phyloP scores from a whole-genome alignment of 2,329 filamentous ascomycete genomes.

The Nectriaceae sp. region DNA sequence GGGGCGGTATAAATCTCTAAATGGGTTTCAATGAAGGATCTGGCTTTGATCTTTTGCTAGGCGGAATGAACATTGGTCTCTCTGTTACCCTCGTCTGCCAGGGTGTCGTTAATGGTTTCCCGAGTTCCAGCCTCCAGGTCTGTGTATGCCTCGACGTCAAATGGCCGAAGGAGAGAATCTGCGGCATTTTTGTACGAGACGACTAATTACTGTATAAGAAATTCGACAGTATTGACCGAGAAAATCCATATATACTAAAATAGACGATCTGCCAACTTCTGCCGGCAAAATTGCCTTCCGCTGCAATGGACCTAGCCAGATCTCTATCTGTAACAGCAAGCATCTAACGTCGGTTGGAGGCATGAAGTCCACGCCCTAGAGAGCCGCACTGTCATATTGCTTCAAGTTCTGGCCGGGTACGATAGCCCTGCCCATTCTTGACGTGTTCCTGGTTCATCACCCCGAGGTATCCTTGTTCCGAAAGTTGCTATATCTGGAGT shows the following conservation, averaged over 20 bases:
- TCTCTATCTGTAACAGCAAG: neutral
- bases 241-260: neutral
- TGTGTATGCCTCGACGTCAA: constrained; percentile 2
- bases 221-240: no score
- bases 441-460: neutral
- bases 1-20: neutral
- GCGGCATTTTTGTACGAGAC: constrained; percentile 14
- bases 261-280: neutral
- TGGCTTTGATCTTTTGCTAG: neutral
- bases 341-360: neutral
- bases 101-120: neutral
- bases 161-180: constrained; percentile 7
- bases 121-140: neutral
- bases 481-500: neutral
- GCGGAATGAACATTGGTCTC: no score
- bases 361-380: neutral
- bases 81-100: neutral
- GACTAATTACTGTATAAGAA: constrained; percentile 1
- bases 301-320: neutral
- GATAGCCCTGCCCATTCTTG: neutral
- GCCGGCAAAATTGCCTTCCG: neutral
- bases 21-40: no score
- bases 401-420: neutral
- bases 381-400: neutral
- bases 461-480: neutral